Percentiles rank a stretch among this genome's conserved stretches.
Evolutionary conservation across 1,139 yeast species (phyloP).

Genomic region (Sugiyamaella paludigena): DNA sequence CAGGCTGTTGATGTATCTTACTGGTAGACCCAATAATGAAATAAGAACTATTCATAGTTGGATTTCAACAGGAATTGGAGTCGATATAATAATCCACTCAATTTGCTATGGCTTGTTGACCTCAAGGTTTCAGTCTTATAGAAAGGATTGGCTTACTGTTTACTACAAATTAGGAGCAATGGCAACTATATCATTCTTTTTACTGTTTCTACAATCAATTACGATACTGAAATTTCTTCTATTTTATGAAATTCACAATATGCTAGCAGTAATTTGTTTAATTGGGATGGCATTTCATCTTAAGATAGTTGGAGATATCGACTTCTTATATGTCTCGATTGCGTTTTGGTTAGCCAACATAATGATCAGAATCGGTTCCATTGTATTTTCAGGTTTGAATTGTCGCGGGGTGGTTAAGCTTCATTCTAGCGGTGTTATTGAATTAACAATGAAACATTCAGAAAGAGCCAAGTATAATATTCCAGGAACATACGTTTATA

Average conservation of each 20-base stretch:
- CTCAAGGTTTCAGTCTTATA: background rate
- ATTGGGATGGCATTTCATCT: constrained; percentile 12
- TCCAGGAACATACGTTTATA: constrained; percentile 60
- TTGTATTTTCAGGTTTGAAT: constrained; percentile 41
- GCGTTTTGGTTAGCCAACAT: constrained; percentile 47
- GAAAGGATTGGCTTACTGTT: constrained; percentile 1
- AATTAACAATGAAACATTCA: constrained; percentile 29
- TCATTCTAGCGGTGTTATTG: constrained; percentile 31
- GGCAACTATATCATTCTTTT: constrained; percentile 1
- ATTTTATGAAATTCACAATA: background rate
- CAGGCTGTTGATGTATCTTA: constrained; percentile 53
- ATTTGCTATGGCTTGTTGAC: constrained; percentile 10
- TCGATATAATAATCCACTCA: constrained; percentile 13
- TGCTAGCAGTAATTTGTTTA: background rate
- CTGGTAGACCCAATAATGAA: constrained; percentile 46
- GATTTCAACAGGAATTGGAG: constrained; percentile 6
- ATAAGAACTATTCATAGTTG: constrained; percentile 8
- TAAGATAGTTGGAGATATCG: constrained; percentile 37
- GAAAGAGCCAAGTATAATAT: constrained; percentile 40
- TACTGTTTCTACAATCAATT: background rate
- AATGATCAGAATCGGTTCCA: constrained; percentile 38
- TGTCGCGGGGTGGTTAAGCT: constrained; percentile 27
- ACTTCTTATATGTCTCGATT: constrained; percentile 39
- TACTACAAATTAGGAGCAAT: constrained; percentile 10
- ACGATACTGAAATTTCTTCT: background rate